Evolutionary conservation across 108 stramenopile species (phyloP), one percentile per base, ranked within the genome.

Genomic region (Seminavis robusta): DNA sequence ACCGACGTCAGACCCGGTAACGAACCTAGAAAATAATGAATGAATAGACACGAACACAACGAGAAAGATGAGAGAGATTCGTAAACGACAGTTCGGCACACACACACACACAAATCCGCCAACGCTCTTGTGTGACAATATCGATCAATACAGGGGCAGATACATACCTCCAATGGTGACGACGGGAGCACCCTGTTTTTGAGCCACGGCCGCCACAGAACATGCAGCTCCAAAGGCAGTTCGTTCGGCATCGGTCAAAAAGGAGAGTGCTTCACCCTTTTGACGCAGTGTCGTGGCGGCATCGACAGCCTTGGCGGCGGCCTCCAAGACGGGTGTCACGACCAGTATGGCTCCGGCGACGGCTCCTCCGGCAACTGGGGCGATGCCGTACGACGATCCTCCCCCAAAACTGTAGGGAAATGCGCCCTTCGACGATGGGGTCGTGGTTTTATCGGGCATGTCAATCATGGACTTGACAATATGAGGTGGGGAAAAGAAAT

Each of bases 251-350:
- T 74, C 63, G 23, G 83, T 83, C 39, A 92, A 61, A 52, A 84
- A 88, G 56, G 73, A 73, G 42, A 92, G 52, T 25, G 86, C 90
- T 64, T 92, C 90, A 0, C 82, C 90, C 74, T 92, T 92, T 17
- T 21, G 78, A 8, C 87, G 77, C 6, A 81, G 50, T 23, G 76
- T 73, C 49, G 70, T 67, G 29, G 77, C 86, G 3, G 65, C 49
- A 27, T 55, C 66, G 2, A 92, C 80, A 20, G 74, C 81, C 40
- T 77, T 67, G 31, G 72, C 73, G 7, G 87, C 90, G 25, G 52
- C 47, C 43, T 67, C 61, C 26, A 92, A 56, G 45, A 77, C 76
- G 21, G 90, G 85, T n/a, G 86, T 86, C 39, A 86, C 90, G 21
- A 59, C 67, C 44, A 92, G 68, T 33, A 88, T 68, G 37, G 90